Base-by-base conservation (phyloP, 208 protist species). In the Trypanosoma scelopori region DNA sequence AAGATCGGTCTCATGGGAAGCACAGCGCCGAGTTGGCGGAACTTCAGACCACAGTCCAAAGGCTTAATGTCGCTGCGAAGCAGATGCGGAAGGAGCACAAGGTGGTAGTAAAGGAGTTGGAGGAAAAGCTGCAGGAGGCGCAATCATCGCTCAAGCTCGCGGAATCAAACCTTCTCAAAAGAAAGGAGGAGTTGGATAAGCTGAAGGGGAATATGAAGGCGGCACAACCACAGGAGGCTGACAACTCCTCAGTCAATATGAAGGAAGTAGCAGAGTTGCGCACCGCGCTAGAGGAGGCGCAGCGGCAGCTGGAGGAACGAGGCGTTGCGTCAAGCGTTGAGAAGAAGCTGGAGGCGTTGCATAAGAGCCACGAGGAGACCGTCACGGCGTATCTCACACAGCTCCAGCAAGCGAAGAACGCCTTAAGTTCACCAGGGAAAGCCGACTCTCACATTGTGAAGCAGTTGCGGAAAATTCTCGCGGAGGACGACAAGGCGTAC, bases 41-140 rank as follows among this genome's bases (percentile, higher is more conserved):
- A 52, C 57, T 84, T 12, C 50, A 81, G 11, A 80, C 74, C 9
- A 65, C 84, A 41, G 57, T 94, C 20, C 58, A 82, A 27, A 75
- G 73, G 18, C 63, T 85, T 1, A 35, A 72, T 25, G 71, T 78
- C 27, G 79, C 85, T 56, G 71, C 76, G 45, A 75, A 76, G 42
- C 73, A 82, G 13, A 75, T 67, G 28, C 52, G 53, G 32, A 59
- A 75, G 56, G 55, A 78, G 35, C 68, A 62, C 43, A 58, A 78
- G 22, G 50, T 50, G 4, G 58, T 66, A 28, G 51, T 25, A 37
- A 68, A 63, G 28, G 65, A 80, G 50, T 50, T 80, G 47, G 56
- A 71, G 43, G 61, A 75, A 35, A 68, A 74, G 37, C 22, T 70
- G 28, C 16, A 57, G 25, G 55, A 65, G 55, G 25, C 47, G 5